phyloP scores from a whole-genome alignment of 2,329 filamentous ascomycete species.

The Fusarium vanettenii region DNA sequence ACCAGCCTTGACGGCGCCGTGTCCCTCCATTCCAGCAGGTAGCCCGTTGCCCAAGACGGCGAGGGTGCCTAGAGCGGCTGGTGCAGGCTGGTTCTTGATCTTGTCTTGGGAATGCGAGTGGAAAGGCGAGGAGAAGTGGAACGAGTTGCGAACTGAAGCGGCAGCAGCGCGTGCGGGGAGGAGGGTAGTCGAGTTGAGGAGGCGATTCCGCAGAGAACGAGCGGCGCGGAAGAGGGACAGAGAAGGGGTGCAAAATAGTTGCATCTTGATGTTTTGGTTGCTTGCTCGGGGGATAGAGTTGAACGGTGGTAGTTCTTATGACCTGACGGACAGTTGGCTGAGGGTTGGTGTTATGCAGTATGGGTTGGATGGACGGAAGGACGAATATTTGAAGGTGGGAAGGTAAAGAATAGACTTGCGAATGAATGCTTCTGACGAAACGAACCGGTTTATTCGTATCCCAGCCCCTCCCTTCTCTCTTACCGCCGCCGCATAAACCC shows the following conservation, averaged over 20 bases:
- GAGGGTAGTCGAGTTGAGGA: slow-evolving; percentile 34
- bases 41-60: slow-evolving; percentile 36
- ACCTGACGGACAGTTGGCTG: not conserved
- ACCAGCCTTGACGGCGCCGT: slow-evolving; percentile 28
- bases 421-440: not conserved
- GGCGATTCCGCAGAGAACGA: slow-evolving; percentile 36
- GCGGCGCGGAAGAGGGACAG: slow-evolving; percentile 29
- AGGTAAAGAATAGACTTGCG: slow-evolving; percentile 4
- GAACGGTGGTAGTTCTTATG: not conserved
- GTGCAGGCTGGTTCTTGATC: slow-evolving; percentile 33
- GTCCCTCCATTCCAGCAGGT: slow-evolving; percentile 12
- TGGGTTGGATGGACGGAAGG: not conserved
- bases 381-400: not conserved
- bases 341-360: not conserved
- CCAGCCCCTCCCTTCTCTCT: not conserved
- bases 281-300: not conserved
- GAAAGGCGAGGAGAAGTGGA: slow-evolving; percentile 34
- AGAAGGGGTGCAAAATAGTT: slow-evolving; percentile 38
- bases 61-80: slow-evolving; percentile 40
- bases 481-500: not conserved
- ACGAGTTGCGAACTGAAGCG: slow-evolving; percentile 39
- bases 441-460: slow-evolving; percentile 3
- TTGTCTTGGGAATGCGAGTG: slow-evolving; percentile 31
- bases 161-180: slow-evolving; percentile 35
- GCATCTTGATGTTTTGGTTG: slow-evolving; percentile 24